Conservation (phyloP, 2,329 filamentous ascomycete genomes). For the Emmonsiellopsis sp. region DNA sequence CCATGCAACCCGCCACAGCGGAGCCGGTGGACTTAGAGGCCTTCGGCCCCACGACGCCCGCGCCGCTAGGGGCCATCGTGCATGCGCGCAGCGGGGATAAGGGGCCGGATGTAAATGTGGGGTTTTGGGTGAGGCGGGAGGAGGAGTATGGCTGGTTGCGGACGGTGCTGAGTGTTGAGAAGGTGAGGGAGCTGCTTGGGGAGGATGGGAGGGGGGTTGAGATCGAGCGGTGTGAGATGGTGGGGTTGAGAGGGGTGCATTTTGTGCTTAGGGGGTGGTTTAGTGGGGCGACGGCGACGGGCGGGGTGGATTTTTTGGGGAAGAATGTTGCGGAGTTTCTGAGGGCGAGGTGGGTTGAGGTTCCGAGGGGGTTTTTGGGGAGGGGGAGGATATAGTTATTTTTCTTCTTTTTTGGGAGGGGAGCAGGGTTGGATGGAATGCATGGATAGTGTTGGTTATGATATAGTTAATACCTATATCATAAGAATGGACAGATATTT, state of each 20-base stretch:
- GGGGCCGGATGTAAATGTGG: constrained; percentile 26
- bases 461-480: neutral
- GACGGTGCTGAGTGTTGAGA: constrained; percentile 14
- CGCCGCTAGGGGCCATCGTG: constrained; percentile 23
- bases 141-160: constrained; percentile 23
- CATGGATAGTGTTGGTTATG: neutral
- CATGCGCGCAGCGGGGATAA: constrained; percentile 29
- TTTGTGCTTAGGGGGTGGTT: constrained; percentile 30
- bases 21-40: constrained; percentile 7
- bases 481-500: no score
- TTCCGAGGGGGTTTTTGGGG: constrained; percentile 25
- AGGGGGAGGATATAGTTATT: constrained; percentile 15
- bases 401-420: neutral
- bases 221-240: constrained; percentile 40
- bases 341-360: constrained; percentile 25
- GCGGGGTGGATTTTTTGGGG: constrained; percentile 28
- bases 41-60: constrained; percentile 20
- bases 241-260: constrained; percentile 31
- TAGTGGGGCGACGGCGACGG: constrained; percentile 26
- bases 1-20: constrained; percentile 12
- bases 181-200: constrained; percentile 16
- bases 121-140: constrained; percentile 24
- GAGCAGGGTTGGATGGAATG: neutral
- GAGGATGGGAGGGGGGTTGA: constrained; percentile 14
- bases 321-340: constrained; percentile 33